A percentile compares a stretch with the other conserved stretches of the same genome.
These are phyloP conservation scores for Debaryomyces psychrophilus DNA, from an alignment of 1,139 yeast genomes.

Conservation along the genomic window DNA sequence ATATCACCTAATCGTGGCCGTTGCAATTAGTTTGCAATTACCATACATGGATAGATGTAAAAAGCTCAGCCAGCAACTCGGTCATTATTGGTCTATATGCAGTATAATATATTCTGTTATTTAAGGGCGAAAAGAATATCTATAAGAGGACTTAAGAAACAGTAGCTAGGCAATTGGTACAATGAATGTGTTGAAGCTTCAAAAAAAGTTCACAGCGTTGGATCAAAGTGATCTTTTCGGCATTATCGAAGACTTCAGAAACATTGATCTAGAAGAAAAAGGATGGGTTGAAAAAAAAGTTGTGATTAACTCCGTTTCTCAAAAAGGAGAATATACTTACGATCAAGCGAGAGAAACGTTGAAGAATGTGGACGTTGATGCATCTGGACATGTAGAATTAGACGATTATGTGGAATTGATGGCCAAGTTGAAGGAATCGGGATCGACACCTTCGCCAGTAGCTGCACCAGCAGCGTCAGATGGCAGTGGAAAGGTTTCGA, in stretches of 20 bases:
- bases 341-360: slow-evolving; percentile 94
- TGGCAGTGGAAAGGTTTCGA: slow-evolving; percentile 19
- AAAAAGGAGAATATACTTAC: slow-evolving; percentile 77
- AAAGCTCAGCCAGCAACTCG: slow-evolving; percentile 11
- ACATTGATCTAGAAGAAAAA: slow-evolving; percentile 84
- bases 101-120: background rate
- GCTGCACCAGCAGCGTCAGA: slow-evolving; percentile 26
- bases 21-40: background rate
- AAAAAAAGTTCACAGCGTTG: slow-evolving; percentile 84
- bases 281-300: slow-evolving; percentile 97
- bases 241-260: slow-evolving; percentile 75
- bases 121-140: slow-evolving; percentile 7
- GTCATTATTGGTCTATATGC: slow-evolving; percentile 4
- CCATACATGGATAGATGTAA: background rate
- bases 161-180: slow-evolving; percentile 7
- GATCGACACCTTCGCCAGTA: slow-evolving; percentile 19
- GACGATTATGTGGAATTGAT: slow-evolving; percentile 92
- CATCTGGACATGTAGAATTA: slow-evolving; percentile 94
- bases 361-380: slow-evolving; percentile 89
- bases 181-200: slow-evolving; percentile 56
- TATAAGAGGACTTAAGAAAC: background rate
- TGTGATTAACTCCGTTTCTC: slow-evolving; percentile 81
- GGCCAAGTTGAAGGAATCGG: slow-evolving; percentile 62
- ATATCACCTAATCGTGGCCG: background rate
- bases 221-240: slow-evolving; percentile 84